A percentile compares a stretch with the other conserved stretches of the same genome.
Conservation (phyloP, 2,329 filamentous ascomycete genomes). For the Colletotrichum phormii region DNA sequence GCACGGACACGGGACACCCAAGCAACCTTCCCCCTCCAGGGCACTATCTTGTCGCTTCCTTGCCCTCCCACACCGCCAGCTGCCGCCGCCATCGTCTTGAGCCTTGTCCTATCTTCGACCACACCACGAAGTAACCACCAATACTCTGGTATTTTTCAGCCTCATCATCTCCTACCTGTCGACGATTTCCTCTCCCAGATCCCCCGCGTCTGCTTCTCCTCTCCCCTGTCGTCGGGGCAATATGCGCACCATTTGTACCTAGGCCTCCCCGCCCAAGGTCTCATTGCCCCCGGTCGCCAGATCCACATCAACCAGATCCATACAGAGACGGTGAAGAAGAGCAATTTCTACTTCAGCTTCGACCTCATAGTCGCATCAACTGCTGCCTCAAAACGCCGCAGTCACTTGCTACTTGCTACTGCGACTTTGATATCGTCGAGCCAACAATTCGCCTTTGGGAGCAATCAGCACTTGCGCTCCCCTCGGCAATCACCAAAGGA, state of each 20-base stretch:
- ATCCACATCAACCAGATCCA: neutral
- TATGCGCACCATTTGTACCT: conserved; percentile 25
- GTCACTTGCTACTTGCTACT: neutral
- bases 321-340: conserved; percentile 12
- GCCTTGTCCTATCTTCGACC: conserved; percentile 11
- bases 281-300: conserved; percentile 7
- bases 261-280: conserved; percentile 25
- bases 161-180: conserved; percentile 4
- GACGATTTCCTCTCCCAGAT: neutral
- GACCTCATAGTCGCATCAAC: neutral
- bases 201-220: neutral
- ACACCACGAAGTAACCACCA: conserved; percentile 1
- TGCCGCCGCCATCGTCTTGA: neutral
- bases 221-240: conserved; percentile 14
- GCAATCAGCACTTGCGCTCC: neutral
- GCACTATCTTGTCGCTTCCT: neutral
- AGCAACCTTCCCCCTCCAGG: neutral
- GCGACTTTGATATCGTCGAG: neutral
- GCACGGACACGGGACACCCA: neutral
- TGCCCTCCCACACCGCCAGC: conserved; percentile 8
- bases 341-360: conserved; percentile 1
- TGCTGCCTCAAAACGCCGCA: neutral
- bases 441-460: neutral
- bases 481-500: neutral
- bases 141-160: conserved; percentile 13